A percentile compares a stretch with the other conserved stretches of the same genome.
Conservation (phyloP, 2,329 filamentous ascomycete genomes). For the Fusarium hostae region DNA sequence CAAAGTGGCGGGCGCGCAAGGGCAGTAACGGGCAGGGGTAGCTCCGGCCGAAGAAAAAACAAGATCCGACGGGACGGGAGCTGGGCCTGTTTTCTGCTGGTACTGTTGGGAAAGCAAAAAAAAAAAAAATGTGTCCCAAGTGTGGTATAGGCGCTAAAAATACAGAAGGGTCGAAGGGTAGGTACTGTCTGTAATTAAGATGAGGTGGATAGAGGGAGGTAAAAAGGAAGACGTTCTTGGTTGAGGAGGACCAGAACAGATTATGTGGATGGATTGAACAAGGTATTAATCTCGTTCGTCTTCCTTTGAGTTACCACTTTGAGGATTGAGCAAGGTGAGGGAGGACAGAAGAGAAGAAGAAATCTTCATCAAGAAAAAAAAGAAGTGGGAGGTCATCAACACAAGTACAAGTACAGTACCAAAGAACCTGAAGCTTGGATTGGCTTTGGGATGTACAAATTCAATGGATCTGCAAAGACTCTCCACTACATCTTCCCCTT, state of each 20-base stretch:
- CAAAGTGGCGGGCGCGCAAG: constrained; percentile 32
- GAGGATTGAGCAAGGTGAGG: not conserved
- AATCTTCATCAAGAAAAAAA: constrained; percentile 10
- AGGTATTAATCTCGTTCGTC: constrained; percentile 20
- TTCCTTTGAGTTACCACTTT: constrained; percentile 17
- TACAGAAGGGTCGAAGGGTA: constrained; percentile 40
- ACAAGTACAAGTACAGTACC: constrained; percentile 42
- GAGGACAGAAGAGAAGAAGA: constrained; percentile 9
- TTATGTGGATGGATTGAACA: constrained; percentile 28
- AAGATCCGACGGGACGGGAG: constrained; percentile 7
- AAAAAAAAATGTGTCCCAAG: constrained; percentile 26
- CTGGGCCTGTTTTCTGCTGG: constrained; percentile 22
- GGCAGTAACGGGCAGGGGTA: constrained; percentile 40
- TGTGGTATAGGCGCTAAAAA: constrained; percentile 45
- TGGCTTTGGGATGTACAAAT: constrained; percentile 32
- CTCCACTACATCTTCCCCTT: constrained; percentile 31
- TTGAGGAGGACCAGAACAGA: constrained; percentile 26
- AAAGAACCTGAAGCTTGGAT: constrained; percentile 21
- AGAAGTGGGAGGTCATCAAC: constrained; percentile 35
- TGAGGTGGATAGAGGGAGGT: constrained; percentile 17
- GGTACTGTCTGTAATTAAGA: constrained; percentile 28
- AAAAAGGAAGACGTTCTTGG: constrained; percentile 28
- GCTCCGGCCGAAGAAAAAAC: constrained; percentile 43
- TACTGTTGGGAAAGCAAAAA: constrained; percentile 34
- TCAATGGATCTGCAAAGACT: constrained; percentile 33